Evolutionary conservation across 1,284 basidiomycete genomes (phyloP), one percentile per base, ranked within the genome.

Genomic region (Moniliophthora roreri): DNA sequence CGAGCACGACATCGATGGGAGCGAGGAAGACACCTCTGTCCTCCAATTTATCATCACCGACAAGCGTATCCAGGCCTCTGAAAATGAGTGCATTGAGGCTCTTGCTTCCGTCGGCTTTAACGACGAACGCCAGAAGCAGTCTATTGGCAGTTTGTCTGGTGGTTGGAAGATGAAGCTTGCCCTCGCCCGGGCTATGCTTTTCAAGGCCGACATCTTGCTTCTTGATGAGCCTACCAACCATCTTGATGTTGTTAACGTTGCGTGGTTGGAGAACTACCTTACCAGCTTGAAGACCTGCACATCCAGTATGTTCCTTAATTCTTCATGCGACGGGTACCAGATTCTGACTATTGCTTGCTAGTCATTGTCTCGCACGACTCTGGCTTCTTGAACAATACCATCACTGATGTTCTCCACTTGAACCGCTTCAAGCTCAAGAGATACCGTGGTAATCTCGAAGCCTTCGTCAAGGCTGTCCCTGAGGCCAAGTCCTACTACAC

Each of bases 151-250:
- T 58, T 80, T 99, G 52, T 99, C 96, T 47, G 97, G 97, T 84
- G 97, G 97, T 80, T 99, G 97, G 97, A 98, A 99, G 84, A 99
- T 99, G 97, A 98, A 98, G 85, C 89, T 99, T 61, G 97, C 96
- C 28, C 87, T 99, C 57, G 97, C 97, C 54, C 88, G 97, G 64
- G 97, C 97, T 55, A 97, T 99, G 81, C 85, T 99, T 55, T 99
- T 98, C 92, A 95, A 94, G 80, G 95, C 95, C 63, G 95, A 98
- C 69, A 97, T 98, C 66, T 87, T 98, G 58, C 79, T 97, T 49
- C 91, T 97, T 64, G 95, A 98, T 74, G 95, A 98, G 79, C 95
- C 95, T 45, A 98, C 95, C 75, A 97, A 98, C 84, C 95, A 97
- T 76, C 84, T 98, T 76, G 95, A 98, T 66, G 95, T 98, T 62